These are phyloP conservation scores for Aureobasidium lini DNA, from an alignment of 2,329 filamentous ascomycete species.

Conservation along the genomic window DNA sequence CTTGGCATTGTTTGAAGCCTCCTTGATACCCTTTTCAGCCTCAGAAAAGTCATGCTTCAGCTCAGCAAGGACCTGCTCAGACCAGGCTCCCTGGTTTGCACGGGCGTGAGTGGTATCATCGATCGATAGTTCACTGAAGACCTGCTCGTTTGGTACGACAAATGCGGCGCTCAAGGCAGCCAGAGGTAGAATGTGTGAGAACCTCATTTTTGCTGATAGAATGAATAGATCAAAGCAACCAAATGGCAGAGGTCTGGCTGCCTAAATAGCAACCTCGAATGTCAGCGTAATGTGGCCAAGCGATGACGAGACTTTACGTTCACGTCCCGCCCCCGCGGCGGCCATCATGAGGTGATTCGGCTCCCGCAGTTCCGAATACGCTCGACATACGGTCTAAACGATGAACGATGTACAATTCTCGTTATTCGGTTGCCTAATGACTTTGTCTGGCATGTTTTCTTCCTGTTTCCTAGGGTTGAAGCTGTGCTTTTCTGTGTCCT, in stretches of 20 bases:
- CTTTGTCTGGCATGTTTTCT: neutral
- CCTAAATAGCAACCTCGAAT: constrained; percentile 11
- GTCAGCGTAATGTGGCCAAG: constrained; percentile 12
- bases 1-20: constrained; percentile 24
- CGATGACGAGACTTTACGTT: constrained; percentile 13
- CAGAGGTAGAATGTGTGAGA: constrained; percentile 41
- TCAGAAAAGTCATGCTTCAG: constrained; percentile 28
- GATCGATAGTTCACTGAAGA: constrained; percentile 37
- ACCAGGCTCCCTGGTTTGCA: constrained; percentile 26
- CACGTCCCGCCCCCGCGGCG: neutral
- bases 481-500: neutral
- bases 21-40: constrained; percentile 18
- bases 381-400: neutral
- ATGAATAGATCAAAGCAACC: neutral
- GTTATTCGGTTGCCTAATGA: neutral
- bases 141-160: constrained; percentile 45
- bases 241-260: constrained; percentile 10
- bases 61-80: constrained; percentile 24
- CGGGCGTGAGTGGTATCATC: constrained; percentile 28
- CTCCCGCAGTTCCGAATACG: neutral
- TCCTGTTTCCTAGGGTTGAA: neutral
- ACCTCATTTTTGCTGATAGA: constrained; percentile 36
- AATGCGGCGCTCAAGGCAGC: constrained; percentile 45
- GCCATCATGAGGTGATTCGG: constrained; percentile 5
- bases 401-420: neutral